Percentiles rank a stretch among this genome's conserved stretches.
Conservation (phyloP, 106 monocot genomes). For the Allium fistulosum region DNA sequence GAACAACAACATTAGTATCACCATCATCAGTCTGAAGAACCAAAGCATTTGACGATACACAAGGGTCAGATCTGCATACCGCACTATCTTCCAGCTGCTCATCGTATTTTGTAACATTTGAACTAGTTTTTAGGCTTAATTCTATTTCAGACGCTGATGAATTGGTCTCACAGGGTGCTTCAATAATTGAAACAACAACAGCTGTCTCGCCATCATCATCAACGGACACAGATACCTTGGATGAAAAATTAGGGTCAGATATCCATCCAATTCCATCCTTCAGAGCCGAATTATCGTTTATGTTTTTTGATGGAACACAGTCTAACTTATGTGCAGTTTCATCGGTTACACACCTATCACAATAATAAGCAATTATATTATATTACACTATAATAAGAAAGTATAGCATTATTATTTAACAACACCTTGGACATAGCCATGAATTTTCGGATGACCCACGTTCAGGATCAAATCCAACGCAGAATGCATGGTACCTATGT, state of each 20-base stretch:
- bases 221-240: constrained; percentile 70
- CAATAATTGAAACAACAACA: constrained; percentile 84
- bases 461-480: constrained; percentile 83
- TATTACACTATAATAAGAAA: too few relatives aligned
- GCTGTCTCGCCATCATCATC: constrained; percentile 95
- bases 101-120: background rate
- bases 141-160: background rate
- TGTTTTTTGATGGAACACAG: constrained; percentile 17
- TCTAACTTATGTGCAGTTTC: constrained; percentile 15
- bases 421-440: constrained; percentile 93
- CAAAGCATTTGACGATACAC: too few relatives aligned
- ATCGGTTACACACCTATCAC: constrained; percentile 46
- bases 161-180: constrained; percentile 13
- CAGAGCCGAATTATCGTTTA: constrained; percentile 12
- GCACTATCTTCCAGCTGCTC: background rate
- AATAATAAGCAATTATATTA: background rate
- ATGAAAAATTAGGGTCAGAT: constrained; percentile 38
- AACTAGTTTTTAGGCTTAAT: background rate
- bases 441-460: constrained; percentile 29
- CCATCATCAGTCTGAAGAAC: too few relatives aligned
- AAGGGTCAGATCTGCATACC: too few relatives aligned
- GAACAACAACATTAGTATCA: too few relatives aligned
- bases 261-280: constrained; percentile 18
- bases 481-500: constrained; percentile 93
- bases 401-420: too few relatives aligned